phyloP scores from a whole-genome alignment of 768 basidiomycete genomes.

The Mycena metata region DNA sequence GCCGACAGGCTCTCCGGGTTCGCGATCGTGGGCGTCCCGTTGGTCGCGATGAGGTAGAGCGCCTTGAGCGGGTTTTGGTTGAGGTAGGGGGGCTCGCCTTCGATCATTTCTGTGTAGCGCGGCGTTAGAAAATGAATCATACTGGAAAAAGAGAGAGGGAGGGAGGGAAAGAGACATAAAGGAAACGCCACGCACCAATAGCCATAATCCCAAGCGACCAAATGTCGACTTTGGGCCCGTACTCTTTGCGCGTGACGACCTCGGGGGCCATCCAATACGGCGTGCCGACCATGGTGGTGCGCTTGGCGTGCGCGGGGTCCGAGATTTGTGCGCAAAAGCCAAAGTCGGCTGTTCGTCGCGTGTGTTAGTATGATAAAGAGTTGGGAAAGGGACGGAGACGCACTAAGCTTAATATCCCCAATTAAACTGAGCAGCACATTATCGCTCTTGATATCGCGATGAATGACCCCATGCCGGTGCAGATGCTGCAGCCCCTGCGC shows the following conservation, averaged over 20 bases:
- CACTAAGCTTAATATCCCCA: conserved; percentile 98
- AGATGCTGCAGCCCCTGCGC: conserved; percentile 94
- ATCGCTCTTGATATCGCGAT: conserved; percentile 99
- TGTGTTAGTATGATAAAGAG: conserved; percentile 8
- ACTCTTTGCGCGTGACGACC: conserved; percentile 97
- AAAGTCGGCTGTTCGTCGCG: conserved; percentile 98
- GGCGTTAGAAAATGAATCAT: too few species aligned
- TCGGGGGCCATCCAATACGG: conserved; percentile 99
- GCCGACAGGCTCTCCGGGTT: conserved; percentile 83
- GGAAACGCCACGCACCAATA: conserved; percentile 71
- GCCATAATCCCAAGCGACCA: conserved; percentile 98
- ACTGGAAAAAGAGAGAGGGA: too few species aligned
- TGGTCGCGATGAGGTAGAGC: conserved; percentile 97
- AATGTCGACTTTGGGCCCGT: conserved; percentile 98
- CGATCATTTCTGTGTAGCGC: conserved; percentile 88
- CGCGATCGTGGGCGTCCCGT: conserved; percentile 95
- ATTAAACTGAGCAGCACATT: conserved; percentile 93
- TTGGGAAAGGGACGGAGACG: conserved; percentile 53
- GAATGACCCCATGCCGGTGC: conserved; percentile 96
- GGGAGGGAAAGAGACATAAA: too few species aligned
- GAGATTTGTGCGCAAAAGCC: conserved; percentile 99
- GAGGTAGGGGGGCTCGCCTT: conserved; percentile 96
- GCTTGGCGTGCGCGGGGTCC: conserved; percentile 88
- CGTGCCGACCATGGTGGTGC: conserved; percentile 98
- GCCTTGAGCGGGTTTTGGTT: conserved; percentile 98